Base-by-base conservation (phyloP, 1,139 yeast genomes). In the Geotrichum europaeum region DNA sequence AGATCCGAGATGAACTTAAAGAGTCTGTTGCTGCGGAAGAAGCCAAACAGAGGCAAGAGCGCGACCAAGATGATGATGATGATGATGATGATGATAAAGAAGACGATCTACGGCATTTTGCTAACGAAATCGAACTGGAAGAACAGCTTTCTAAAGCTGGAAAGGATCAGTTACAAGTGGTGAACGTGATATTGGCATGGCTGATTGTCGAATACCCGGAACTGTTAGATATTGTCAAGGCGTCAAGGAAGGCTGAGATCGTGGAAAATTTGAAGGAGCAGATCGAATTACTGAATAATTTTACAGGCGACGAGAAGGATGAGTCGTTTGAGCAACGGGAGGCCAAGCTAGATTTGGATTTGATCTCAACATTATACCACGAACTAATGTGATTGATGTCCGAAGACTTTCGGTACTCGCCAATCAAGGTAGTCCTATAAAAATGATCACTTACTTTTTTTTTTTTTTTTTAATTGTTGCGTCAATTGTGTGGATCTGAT, bases 141-240 rank as follows among this genome's bases (percentile, higher is more conserved):
- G 58, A 67, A 13, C 63, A 57, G n/a, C 62, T 67, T 52, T 60
- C 65, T 53, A 72, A 67, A n/a, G 67, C 65, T 1, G 75, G 74
- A 3, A 63, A 66, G n/a, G 66, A 64, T 30, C 53, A 62, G 7
- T 59, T 69, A 40, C 68, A 66, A 47, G 58, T 64, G 32, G 63
- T 68, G 15, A 72, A 69, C 54, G 58, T 63, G 3, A 64, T 70
- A 10, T 60, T 72, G n/a, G 69, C 68, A 0, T 72, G 75, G 75
- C 62, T 72, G n/a, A 25, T 64, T 24, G 66, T 67, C 13, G 74
- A 72, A 28, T 70, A 68, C 34, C 64, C 63, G 18, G 65, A 60
- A 13, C 58, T 57, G 13, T 62, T 61, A 18, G 56, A 47, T 15
- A 55, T 54, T 2, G 54, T 59, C 4, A 51, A 34, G 24, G 18